phyloP scores from a whole-genome alignment of 148 eudicot species.

The Vaccinium corymbosum region DNA sequence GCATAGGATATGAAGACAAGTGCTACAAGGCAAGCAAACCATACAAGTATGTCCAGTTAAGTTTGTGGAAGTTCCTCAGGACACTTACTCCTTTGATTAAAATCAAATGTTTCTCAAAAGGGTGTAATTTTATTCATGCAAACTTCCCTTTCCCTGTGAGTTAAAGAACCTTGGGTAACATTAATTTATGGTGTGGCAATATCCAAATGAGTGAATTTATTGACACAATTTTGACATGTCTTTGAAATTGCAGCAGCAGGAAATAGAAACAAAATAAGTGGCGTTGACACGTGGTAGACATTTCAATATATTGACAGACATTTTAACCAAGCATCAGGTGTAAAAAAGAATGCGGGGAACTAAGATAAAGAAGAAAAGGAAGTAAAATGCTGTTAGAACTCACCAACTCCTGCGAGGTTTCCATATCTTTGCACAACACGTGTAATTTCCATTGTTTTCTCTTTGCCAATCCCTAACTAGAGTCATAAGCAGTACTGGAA shows the following conservation, averaged over 20 bases:
- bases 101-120: not conserved
- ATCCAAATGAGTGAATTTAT: not conserved
- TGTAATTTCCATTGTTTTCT: conserved; percentile 50
- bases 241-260: not conserved
- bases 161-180: not conserved
- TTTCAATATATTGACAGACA: not conserved
- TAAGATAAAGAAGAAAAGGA: not conserved
- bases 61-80: not conserved
- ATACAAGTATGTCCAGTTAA: not conserved
- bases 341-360: not conserved
- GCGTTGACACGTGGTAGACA: not conserved
- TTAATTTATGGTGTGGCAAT: not conserved
- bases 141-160: not conserved
- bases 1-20: conserved; percentile 7
- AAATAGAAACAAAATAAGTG: not conserved
- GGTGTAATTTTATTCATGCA: not conserved
- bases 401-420: conserved; percentile 87
- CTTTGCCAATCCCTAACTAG: conserved; percentile 80
- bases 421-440: conserved; percentile 64
- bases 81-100: not conserved
- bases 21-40: not conserved
- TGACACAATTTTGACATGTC: not conserved
- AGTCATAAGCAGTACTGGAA: conserved; percentile 15
- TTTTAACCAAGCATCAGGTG: conserved; percentile 1
- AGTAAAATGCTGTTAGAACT: conserved; percentile 17